Evolutionary conservation across 768 basidiomycete species (phyloP), one percentile per base, ranked within the genome.

Genomic region (Baorangia bicolor): DNA sequence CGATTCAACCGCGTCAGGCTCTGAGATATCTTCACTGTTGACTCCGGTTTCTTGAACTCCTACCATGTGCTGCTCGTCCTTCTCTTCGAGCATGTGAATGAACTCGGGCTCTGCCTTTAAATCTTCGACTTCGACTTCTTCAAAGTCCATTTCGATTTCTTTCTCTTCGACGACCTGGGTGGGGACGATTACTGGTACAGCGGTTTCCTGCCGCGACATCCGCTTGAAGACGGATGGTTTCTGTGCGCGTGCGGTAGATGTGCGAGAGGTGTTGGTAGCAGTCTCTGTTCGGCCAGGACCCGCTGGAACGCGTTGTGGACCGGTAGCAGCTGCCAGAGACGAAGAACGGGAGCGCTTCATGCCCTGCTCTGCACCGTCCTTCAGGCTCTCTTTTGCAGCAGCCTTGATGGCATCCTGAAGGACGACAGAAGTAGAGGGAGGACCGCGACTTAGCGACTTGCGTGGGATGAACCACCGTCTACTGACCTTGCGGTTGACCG

Each of bases 401-500:
- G 76, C 65, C 68, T 84, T 85, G 69, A 66, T 68, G 57, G 68
- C 73, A 38, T 77, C 71, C 64, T 67, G 49, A 39, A 50, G 69
- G 57, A 63, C 51, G 51, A 31, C 4, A 50, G 53, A 38, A 35
- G 40, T 25, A 18, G 31, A n/a, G 42, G 38, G 42, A 34, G 30
- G 21, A 37, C 13, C 16, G 41, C 44, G 39, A 20, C 35, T 53
- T 27, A 58, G 56, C n/a, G n/a, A 58, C 4, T 27, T 40, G 25
- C 16, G 37, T 27, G 28, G n/a, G 48, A 49, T 31, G n/a, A 34
- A 49, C 13, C 4, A 35, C 18, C 33, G 46, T 45, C 52, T 18
- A 68, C 81, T 60, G 66, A 88, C 89, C 77, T 88, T 91, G 69
- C 85, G 83, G 71, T 90, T 91, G 49, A 90, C 82, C 53, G 87